Evolutionary conservation across 306 rosid genomes (phyloP).

Genomic region (Cucurbita maxima): DNA sequence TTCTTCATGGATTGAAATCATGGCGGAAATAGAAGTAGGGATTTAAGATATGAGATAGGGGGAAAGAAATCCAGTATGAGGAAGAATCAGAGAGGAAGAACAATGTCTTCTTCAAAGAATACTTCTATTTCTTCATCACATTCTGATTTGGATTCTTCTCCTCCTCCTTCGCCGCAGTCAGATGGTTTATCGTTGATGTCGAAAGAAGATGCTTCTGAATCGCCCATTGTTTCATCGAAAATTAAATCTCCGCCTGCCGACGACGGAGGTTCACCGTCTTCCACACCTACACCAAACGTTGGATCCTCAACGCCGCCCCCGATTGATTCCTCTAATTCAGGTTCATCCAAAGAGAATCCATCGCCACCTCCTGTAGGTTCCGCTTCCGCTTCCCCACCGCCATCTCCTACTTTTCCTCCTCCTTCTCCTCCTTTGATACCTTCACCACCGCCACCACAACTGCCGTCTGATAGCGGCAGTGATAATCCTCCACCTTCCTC

Average conservation of each 20-base stretch:
- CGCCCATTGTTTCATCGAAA: neutral
- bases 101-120: slow-evolving; percentile 2
- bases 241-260: neutral
- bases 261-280: neutral
- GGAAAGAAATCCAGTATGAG: neutral
- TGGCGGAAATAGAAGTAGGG: neutral
- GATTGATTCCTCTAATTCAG: neutral
- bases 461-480: neutral
- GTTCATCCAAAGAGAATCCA: neutral
- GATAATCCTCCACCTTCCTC: slow-evolving; percentile 2
- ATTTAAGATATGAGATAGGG: neutral
- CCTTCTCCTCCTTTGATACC: slow-evolving; percentile 12
- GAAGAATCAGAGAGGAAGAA: neutral
- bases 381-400: slow-evolving; percentile 11
- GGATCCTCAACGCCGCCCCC: slow-evolving; percentile 1
- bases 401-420: neutral
- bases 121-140: neutral
- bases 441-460: neutral
- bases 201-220: neutral
- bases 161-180: neutral
- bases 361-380: slow-evolving; percentile 1
- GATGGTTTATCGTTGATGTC: neutral
- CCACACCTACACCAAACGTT: neutral
- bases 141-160: neutral
- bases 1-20: neutral